These are phyloP conservation scores for Coffea canephora DNA, from an alignment of 257 asterid species.

Conservation along the genomic window DNA sequence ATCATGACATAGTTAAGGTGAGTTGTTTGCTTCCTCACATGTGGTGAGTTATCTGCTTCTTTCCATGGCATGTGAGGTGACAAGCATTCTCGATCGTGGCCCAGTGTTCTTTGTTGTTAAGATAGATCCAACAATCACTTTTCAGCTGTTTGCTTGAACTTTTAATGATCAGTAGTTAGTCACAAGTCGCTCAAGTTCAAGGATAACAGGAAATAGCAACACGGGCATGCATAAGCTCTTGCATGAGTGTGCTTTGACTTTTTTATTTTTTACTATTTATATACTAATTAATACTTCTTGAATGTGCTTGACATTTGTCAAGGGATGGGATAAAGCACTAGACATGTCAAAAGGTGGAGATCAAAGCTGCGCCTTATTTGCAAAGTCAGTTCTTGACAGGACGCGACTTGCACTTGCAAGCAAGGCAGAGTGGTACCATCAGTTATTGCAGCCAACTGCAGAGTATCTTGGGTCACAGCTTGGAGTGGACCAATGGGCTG, in stretches of 20 bases:
- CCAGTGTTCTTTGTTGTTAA: background rate
- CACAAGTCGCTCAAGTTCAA: background rate
- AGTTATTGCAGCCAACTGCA: conserved; percentile 92
- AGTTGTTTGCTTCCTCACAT: background rate
- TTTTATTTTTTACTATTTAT: background rate
- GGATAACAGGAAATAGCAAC: background rate
- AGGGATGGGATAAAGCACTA: conserved; percentile 92
- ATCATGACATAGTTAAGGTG: background rate
- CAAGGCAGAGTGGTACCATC: conserved; percentile 88
- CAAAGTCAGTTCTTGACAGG: conserved; percentile 93
- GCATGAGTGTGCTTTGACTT: background rate
- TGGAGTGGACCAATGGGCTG: conserved; percentile 87
- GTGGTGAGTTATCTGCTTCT: background rate
- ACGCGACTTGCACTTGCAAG: conserved; percentile 85
- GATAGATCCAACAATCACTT: background rate
- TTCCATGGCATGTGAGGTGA: background rate
- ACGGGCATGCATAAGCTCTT: background rate
- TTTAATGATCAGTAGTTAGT: background rate
- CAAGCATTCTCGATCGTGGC: background rate
- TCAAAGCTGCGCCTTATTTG: conserved; percentile 81
- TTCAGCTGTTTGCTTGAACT: background rate
- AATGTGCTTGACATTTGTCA: conserved; percentile 19
- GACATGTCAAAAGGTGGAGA: conserved; percentile 60
- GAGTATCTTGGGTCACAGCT: conserved; percentile 91
- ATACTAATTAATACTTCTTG: background rate